Conservation (phyloP, 2,329 filamentous ascomycete species). For the Colletotrichum sp. region DNA sequence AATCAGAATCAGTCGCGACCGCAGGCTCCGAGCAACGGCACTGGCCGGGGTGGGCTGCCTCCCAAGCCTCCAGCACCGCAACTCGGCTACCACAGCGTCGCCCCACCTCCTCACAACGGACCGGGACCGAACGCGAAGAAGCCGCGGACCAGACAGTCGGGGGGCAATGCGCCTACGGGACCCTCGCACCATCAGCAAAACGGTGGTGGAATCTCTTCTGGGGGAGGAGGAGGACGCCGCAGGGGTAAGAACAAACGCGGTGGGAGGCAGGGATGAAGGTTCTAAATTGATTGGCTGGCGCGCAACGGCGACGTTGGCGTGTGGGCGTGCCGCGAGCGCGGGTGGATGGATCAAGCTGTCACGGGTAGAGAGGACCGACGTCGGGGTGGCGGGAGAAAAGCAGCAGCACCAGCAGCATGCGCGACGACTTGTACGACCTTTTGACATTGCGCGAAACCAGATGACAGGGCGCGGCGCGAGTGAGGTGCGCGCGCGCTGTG, state of each 20-base stretch:
- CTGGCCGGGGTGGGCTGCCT: neutral
- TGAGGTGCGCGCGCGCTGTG: neutral
- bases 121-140: slow-evolving; percentile 16
- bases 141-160: slow-evolving; percentile 1
- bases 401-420: neutral
- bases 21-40: neutral
- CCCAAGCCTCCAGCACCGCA: slow-evolving; percentile 20
- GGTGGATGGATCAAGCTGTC: neutral
- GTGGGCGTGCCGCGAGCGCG: neutral
- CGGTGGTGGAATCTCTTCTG: neutral
- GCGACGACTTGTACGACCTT: slow-evolving; percentile 13
- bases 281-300: slow-evolving; percentile 5
- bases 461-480: neutral
- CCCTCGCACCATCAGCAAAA: slow-evolving; percentile 4
- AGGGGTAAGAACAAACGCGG: slow-evolving; percentile 20
- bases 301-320: neutral
- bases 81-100: slow-evolving; percentile 12
- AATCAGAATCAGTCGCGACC: slow-evolving; percentile 10
- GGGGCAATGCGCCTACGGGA: neutral
- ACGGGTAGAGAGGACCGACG: neutral
- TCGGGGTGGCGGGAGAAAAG: neutral
- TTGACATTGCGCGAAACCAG: slow-evolving; percentile 7
- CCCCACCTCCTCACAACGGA: slow-evolving; percentile 9
- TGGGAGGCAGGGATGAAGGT: slow-evolving; percentile 16
- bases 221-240: neutral